phyloP scores from a whole-genome alignment of 495 filamentous ascomycete species.

The Astrocystis sublimbata region DNA sequence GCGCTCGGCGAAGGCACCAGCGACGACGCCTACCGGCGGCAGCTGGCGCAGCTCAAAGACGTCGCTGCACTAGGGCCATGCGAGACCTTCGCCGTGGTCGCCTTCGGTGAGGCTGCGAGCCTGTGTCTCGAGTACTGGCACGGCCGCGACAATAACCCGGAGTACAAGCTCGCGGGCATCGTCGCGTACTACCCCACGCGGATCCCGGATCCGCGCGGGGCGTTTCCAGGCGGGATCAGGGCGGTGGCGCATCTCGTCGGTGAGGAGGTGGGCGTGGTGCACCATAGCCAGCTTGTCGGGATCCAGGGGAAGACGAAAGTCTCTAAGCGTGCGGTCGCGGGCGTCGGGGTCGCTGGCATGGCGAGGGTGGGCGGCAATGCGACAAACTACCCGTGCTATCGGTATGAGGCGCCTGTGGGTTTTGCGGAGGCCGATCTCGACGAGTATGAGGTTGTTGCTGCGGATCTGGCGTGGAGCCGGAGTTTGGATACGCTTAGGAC shows the following conservation, averaged over 20 bases:
- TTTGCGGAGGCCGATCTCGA: slow-evolving; percentile 56
- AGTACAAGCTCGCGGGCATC: slow-evolving; percentile 50
- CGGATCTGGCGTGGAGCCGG: slow-evolving; percentile 51
- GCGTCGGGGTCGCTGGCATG: slow-evolving; percentile 58
- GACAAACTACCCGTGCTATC: slow-evolving; percentile 40
- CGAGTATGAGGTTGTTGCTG: slow-evolving; percentile 49
- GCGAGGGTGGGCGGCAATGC: slow-evolving; percentile 31
- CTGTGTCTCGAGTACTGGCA: slow-evolving; percentile 42
- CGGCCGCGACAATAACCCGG: slow-evolving; percentile 37
- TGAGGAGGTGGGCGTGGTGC: slow-evolving; percentile 41
- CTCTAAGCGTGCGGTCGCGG: slow-evolving; percentile 53
- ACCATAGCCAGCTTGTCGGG: slow-evolving; percentile 56
- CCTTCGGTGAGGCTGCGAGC: slow-evolving; percentile 38
- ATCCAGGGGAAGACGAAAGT: slow-evolving; percentile 61
- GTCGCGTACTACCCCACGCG: slow-evolving; percentile 51
- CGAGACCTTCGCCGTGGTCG: slow-evolving; percentile 41
- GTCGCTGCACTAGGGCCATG: slow-evolving; percentile 25
- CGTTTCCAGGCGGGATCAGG: slow-evolving; percentile 42
- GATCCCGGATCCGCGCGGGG: slow-evolving; percentile 44
- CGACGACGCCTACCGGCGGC: slow-evolving; percentile 54
- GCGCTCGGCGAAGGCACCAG: slow-evolving; percentile 48
- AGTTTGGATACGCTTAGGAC: slow-evolving; percentile 47
- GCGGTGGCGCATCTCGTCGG: slow-evolving; percentile 50
- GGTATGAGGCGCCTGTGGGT: slow-evolving; percentile 43
- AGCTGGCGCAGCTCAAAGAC: slow-evolving; percentile 36